Base-by-base conservation (phyloP, 495 filamentous ascomycete genomes). In the Amniculicola lignicola region DNA sequence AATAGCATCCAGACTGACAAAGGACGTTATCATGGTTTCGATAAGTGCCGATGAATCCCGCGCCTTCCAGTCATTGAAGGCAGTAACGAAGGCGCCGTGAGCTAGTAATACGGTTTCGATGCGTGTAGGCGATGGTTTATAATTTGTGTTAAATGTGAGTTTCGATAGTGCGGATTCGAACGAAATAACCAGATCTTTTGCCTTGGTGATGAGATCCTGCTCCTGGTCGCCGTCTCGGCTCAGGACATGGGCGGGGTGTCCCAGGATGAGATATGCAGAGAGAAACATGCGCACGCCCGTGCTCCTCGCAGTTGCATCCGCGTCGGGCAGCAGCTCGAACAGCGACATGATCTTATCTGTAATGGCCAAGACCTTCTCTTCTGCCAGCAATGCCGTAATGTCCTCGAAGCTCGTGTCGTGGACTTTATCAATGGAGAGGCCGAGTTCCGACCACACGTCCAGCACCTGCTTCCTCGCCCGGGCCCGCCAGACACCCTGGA, bases 31-130 rank as follows among this genome's bases (percentile, higher is more conserved):
- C 93, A 98, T 97, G 46, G 92, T 89, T 57, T 94, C 88, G 51
- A 97, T 85, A 27, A 98, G 71, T 3, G 89, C 86, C 39, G 82
- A 86, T 0, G 92, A 93, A 68, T 98, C 93, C 47, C 90, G 83
- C 7, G 89, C 81, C 69, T 96, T 96, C 93, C 93, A 98, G 9
- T 90, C 86, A 59, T 90, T 86, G 69, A 98, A 95, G 15, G 92
- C 90, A 25, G 89, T 90, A 64, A 87, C 84, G 67, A 95, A 98
- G 1, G 88, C 80, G 41, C 85, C 80, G 67, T 95, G 91, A 0
- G 81, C 79, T 48, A 86, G 80, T 12, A 80, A 79, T 5, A 91
- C 73, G 7, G 79, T 76, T 46, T 84, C 80, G 31, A 75, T 66
- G 28, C 78, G 58, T 0, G 69, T 75, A 27, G n/a, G 71, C 68